Evolutionary conservation across 2,329 filamentous ascomycete genomes (phyloP).

Genomic region (Teratosphaeria gauchensis): DNA sequence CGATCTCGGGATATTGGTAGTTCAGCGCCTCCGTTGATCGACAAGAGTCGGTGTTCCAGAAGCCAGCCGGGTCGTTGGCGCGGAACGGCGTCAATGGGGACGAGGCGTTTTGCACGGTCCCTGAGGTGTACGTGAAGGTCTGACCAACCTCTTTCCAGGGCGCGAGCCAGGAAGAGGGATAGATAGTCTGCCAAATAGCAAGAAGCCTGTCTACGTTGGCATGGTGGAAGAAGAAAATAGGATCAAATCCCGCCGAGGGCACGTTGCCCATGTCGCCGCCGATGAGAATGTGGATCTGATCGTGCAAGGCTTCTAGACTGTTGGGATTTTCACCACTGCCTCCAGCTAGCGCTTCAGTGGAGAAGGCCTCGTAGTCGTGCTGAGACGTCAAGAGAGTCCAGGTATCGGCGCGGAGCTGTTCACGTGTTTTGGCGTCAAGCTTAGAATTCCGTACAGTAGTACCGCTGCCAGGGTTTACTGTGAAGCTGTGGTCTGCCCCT

Average conservation of each 20-base stretch:
- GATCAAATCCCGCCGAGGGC: background rate
- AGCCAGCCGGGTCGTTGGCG: background rate
- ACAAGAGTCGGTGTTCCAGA: background rate
- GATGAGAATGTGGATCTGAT: background rate
- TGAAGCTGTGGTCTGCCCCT: background rate
- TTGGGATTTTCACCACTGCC: background rate
- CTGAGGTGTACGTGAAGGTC: background rate
- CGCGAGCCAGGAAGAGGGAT: background rate
- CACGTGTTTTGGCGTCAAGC: background rate
- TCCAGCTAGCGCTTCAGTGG: background rate
- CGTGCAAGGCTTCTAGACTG: background rate
- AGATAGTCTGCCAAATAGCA: background rate
- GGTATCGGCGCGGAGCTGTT: background rate
- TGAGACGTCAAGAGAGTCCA: background rate
- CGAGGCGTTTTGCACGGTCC: background rate
- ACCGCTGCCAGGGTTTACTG: background rate
- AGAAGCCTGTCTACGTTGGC: background rate
- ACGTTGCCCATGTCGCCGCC: background rate
- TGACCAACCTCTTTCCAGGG: background rate
- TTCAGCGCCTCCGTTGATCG: background rate
- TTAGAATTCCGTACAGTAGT: background rate
- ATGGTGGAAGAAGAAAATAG: conserved; percentile 1
- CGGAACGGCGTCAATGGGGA: background rate
- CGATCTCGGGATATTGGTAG: background rate
- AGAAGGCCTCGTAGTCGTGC: background rate